Conservation (phyloP, 257 asterid genomes). For the Phtheirospermum japonicum region DNA sequence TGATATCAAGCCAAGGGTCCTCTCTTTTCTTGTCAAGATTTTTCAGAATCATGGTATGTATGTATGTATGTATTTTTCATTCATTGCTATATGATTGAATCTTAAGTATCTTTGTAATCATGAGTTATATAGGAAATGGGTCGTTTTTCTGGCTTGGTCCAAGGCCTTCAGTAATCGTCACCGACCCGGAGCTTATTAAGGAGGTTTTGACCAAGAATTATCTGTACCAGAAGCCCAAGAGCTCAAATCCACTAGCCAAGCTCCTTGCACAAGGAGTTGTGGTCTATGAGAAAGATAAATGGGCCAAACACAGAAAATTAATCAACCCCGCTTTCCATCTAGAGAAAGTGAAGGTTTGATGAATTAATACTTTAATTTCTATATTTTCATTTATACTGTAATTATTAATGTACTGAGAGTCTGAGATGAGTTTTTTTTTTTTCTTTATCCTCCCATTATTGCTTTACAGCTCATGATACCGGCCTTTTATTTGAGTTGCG, state of each 20-base stretch:
- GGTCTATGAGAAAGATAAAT: conserved; percentile 39
- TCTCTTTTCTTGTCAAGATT: conserved; percentile 21
- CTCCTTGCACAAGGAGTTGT: conserved; percentile 40
- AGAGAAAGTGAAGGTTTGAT: background rate
- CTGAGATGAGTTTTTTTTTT: no score
- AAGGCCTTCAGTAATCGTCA: background rate
- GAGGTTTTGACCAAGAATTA: conserved; percentile 30
- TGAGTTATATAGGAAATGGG: background rate
- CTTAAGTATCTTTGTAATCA: no score
- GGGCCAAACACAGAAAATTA: conserved; percentile 64
- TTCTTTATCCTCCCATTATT: no score
- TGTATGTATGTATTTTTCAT: no score
- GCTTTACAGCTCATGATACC: conserved; percentile 47
- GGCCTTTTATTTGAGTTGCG: conserved; percentile 40
- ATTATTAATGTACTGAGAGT: no score
- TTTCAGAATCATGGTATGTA: conserved; percentile 41
- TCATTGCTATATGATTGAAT: no score
- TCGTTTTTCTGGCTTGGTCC: background rate
- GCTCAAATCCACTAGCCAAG: conserved; percentile 38
- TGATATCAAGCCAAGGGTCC: conserved; percentile 36
- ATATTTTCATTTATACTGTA: no score
- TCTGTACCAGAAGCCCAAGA: conserved; percentile 30
- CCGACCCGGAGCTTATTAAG: background rate
- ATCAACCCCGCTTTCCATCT: conserved; percentile 53
- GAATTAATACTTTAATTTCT: no score